Conservation (phyloP, 2,329 filamentous ascomycete species). For the Lecanosticta acicola region DNA sequence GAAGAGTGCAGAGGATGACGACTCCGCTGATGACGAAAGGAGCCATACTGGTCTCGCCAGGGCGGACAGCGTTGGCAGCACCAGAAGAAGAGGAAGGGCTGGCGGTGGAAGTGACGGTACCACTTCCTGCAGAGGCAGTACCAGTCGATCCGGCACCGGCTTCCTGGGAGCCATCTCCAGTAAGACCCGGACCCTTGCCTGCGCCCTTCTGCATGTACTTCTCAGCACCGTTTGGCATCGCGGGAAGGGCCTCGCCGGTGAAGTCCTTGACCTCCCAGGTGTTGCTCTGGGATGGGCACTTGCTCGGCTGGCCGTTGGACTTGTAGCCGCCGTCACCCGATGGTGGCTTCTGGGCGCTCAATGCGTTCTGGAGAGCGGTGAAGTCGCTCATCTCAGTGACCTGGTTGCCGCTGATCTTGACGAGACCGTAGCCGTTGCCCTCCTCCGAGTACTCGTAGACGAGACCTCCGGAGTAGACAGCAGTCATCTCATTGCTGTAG, state of each 20-base stretch:
- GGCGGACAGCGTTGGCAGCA: slow-evolving; percentile 42
- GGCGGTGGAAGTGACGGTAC: slow-evolving; percentile 39
- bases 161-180: slow-evolving; percentile 52
- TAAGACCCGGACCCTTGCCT: slow-evolving; percentile 52
- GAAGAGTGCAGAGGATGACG: slow-evolving; percentile 48
- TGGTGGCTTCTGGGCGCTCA: slow-evolving; percentile 47
- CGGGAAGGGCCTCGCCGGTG: slow-evolving; percentile 47
- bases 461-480: slow-evolving; percentile 88
- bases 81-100: slow-evolving; percentile 23
- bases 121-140: slow-evolving; percentile 48
- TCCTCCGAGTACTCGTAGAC: slow-evolving; percentile 91
- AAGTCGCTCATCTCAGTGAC: slow-evolving; percentile 58
- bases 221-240: slow-evolving; percentile 51
- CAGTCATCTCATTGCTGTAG: slow-evolving; percentile 77
- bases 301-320: slow-evolving; percentile 45
- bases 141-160: slow-evolving; percentile 46
- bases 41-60: slow-evolving; percentile 44
- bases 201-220: slow-evolving; percentile 55
- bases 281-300: slow-evolving; percentile 49
- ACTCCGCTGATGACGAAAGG: slow-evolving; percentile 49
- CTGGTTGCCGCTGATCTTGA: slow-evolving; percentile 52
- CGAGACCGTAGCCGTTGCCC: slow-evolving; percentile 72
- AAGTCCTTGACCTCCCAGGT: slow-evolving; percentile 53
- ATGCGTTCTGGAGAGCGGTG: slow-evolving; percentile 48
- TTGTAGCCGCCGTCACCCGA: slow-evolving; percentile 56